Base-by-base conservation (phyloP, 1,284 basidiomycete genomes). In the Cryptococcus depauperatus region DNA sequence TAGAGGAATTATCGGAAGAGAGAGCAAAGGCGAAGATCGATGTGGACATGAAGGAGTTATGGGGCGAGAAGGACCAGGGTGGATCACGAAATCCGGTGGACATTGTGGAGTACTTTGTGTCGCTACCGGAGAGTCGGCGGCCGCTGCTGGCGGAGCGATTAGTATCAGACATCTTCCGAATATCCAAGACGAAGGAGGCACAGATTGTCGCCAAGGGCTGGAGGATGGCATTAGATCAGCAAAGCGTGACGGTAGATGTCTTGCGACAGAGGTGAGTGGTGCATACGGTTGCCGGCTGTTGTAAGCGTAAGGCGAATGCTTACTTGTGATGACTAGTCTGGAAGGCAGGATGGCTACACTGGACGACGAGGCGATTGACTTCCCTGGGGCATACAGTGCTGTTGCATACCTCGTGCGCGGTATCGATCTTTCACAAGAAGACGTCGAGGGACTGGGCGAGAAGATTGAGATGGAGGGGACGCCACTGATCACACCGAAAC, bases 361-460 rank as follows among this genome's bases (percentile, higher is more conserved):
- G 54, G 87, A 90, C 59, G 90, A 95, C 63, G 79, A 89, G 46
- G 79, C 81, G 18, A 83, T 91, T 59, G 90, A 96, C 66, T 85
- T 84, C 48, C 91, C 91, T 4, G 83, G 84, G 62, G 90, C 88
- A 0, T 83, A 84, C 72, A 71, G 77, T 50, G 78, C 83, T 44
- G 82, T 90, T 65, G 86, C 81, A 9, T 75, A 76, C 44, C 79
- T 89, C 72, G 68, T 89, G 49, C 81, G 79, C 62, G 81, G 79
- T 35, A 75, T 83, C 18, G 75, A 75, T 19, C 70, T 86, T 3
- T 50, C 57, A 21, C 47, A 69, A 33, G 73, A 74, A 51, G 71
- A 70, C 56, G 78, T 85, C 55, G 79, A 80, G 51, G 79, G 78
- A 43, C 74, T 75, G 14, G 57, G 43, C 19, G 56, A 44, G 21